Percentiles rank a stretch among this genome's conserved stretches.
Conservation (phyloP, 345 rosid species). For the Eucalyptus albens region DNA sequence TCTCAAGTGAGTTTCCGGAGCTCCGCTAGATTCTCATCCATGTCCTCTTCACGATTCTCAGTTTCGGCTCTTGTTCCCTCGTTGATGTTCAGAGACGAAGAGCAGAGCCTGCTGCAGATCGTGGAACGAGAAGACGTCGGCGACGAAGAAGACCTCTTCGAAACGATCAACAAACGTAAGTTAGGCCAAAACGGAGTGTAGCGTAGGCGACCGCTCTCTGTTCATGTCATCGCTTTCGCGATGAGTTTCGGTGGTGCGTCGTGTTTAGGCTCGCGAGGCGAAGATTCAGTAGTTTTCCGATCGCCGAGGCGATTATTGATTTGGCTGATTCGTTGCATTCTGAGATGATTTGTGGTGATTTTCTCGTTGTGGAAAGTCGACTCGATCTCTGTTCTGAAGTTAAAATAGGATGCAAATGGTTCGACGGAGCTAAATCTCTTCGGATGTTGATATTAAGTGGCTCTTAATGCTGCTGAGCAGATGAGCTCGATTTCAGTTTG, state of each 20-base stretch:
- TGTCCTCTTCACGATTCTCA: neutral
- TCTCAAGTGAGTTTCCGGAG: neutral
- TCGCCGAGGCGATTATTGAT: too few relatives aligned
- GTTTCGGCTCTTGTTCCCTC: neutral
- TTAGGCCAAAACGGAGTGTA: neutral
- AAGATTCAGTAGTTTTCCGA: too few relatives aligned
- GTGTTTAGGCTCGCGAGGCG: too few relatives aligned
- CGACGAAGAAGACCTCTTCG: neutral
- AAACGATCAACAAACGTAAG: constrained; percentile 2
- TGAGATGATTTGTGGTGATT: too few relatives aligned
- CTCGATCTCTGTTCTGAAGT: too few relatives aligned
- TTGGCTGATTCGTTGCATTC: too few relatives aligned
- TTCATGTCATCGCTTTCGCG: neutral
- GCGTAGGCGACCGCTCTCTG: neutral
- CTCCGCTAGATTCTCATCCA: neutral
- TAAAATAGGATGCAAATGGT: neutral
- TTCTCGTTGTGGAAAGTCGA: too few relatives aligned
- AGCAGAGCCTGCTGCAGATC: neutral
- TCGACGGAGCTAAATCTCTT: neutral
- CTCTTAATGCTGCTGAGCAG: neutral
- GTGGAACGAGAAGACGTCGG: constrained; percentile 7
- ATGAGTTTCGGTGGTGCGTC: too few relatives aligned
- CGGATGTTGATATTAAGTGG: neutral
- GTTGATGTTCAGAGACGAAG: neutral
- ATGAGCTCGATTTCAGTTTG: neutral